Evolutionary conservation across 192 early-diverging fungal species (phyloP), one percentile per base, ranked within the genome.

Genomic region (Pecoramyces ruminantium): DNA sequence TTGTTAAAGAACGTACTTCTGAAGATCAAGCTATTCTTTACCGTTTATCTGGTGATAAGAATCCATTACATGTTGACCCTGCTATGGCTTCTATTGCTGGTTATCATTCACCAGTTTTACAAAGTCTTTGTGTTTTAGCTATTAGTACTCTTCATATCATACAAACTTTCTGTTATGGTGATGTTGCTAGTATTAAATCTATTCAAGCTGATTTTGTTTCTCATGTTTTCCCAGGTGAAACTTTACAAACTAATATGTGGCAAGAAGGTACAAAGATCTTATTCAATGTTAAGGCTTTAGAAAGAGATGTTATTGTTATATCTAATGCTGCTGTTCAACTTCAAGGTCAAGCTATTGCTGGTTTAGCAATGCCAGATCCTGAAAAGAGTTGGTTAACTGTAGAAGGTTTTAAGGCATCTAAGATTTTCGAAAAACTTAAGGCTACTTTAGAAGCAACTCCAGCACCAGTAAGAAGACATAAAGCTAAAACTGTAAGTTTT

Each of bases 21-120:
- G 95, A 95, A 83, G 92, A 96, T 78, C 94, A 96, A 87, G 98
- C 98, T 29, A 96, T 96, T 14, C 83, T 99, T 51, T 99, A 99
- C 90, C 95, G 96, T 77, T 88, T 99, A 80, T 92, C 91, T 14
- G 98, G 97, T 81, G 98, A 99, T 88, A 93, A 85, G 86, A 99
- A 99, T 86, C 98, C 98, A 82, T 88, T 99, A 81, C 98, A 99
- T 85, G 94, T 99, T 83, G 97, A 98, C 86, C 97, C 98, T 4
- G 87, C 91, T 30, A 96, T 98, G 95, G 92, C 94, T 40, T 89
- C 90, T 51, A 89, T 98, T 79, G 98, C 95, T 79, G 97, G 97
- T 27, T 99, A 98, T 86, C 93, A 98, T 42, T 92, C 93, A 17
- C 98, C 98, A 6, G 98, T 99, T 83, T 88, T 99, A 67, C 98